Conservation (phyloP, 352 stramenopile genomes). For the Phytophthora melonis region DNA sequence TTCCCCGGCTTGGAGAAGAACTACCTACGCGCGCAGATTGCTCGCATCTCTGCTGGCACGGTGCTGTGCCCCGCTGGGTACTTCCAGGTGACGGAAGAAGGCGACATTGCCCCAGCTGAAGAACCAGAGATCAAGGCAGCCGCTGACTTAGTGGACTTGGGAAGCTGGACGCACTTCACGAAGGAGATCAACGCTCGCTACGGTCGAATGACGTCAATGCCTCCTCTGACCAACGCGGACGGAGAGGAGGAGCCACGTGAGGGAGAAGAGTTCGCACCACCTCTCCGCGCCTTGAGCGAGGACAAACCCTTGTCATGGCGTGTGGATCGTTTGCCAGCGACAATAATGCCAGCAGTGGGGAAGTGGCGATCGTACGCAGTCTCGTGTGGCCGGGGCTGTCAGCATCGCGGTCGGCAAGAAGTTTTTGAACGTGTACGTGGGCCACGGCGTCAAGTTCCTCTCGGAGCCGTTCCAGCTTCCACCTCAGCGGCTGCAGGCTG, state of each 20-base stretch:
- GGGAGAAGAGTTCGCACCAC: constrained; percentile 67
- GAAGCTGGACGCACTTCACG: constrained; percentile 90
- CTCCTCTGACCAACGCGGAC: constrained; percentile 75
- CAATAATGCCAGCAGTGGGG: constrained; percentile 65
- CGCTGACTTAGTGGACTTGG: constrained; percentile 71
- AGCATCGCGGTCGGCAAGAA: constrained; percentile 87
- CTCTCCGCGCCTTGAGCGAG: constrained; percentile 69
- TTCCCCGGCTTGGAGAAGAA: constrained; percentile 91
- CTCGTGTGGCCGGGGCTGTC: constrained; percentile 90
- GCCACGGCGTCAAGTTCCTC: constrained; percentile 83
- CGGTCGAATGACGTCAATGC: constrained; percentile 76
- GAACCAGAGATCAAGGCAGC: constrained; percentile 81
- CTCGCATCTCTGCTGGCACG: constrained; percentile 84
- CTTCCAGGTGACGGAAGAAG: constrained; percentile 79
- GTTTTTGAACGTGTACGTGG: constrained; percentile 92
- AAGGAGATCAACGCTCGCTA: constrained; percentile 89
- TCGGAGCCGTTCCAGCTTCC: constrained; percentile 65
- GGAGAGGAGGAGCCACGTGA: constrained; percentile 78
- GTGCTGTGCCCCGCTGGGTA: constrained; percentile 88
- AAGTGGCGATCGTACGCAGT: constrained; percentile 76
- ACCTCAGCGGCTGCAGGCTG: constrained; percentile 57
- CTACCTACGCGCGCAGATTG: constrained; percentile 91
- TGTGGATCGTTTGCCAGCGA: constrained; percentile 75
- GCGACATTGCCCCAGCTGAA: constrained; percentile 74
- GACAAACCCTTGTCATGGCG: constrained; percentile 79